Evolutionary conservation across 352 stramenopile genomes (phyloP).

Genomic region (Globisporangium ultimum): DNA sequence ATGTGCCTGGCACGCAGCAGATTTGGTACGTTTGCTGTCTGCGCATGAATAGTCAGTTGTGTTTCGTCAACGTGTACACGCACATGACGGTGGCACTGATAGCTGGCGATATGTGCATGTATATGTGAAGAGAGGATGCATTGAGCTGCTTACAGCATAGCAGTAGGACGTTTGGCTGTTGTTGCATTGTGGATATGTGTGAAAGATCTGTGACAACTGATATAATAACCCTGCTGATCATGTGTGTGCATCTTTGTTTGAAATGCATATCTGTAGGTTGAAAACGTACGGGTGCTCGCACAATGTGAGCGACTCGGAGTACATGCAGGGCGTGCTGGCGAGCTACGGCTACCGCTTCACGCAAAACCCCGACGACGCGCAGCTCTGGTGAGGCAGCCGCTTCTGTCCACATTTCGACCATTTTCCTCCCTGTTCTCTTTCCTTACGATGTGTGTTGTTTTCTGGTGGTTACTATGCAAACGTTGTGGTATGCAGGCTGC

Average conservation of each 20-base stretch:
- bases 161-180: too few species aligned
- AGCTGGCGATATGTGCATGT: too few species aligned
- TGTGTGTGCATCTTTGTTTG: conserved; percentile 1
- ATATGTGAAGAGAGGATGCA: too few species aligned
- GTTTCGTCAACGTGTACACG: too few species aligned
- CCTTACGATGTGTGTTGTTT: background rate
- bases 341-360: conserved; percentile 90
- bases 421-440: background rate
- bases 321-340: conserved; percentile 90
- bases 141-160: too few species aligned
- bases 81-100: too few species aligned
- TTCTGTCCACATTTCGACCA: background rate
- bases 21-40: conserved; percentile 42
- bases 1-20: conserved; percentile 64
- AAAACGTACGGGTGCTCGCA: conserved; percentile 92
- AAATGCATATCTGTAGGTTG: conserved; percentile 37
- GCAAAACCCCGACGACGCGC: conserved; percentile 63
- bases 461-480: background rate
- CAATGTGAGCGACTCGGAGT: conserved; percentile 92
- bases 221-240: too few species aligned
- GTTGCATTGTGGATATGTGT: too few species aligned
- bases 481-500: conserved; percentile 32
- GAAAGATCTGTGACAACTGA: too few species aligned
- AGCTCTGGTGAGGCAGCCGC: conserved; percentile 56
- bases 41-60: background rate